Evolutionary conservation across 805 yeast genomes (phyloP).

Genomic region (Wickerhamomyces hampshirensis): DNA sequence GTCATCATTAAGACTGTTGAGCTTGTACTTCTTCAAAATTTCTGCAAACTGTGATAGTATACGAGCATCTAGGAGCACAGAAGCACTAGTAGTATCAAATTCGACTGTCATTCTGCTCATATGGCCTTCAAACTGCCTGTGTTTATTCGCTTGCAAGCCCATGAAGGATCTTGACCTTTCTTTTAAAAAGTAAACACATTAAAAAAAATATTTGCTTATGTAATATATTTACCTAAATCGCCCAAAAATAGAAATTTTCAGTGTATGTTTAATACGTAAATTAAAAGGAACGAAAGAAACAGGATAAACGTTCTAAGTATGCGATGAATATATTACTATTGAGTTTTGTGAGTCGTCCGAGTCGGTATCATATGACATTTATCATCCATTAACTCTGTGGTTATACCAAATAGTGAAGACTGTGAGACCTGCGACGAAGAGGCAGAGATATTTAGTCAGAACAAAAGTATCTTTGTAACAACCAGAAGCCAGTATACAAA

Average conservation of each 20-base stretch:
- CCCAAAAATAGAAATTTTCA: no score
- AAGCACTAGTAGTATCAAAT: not conserved
- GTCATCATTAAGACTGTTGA: constrained; percentile 28
- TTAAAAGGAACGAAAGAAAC: no score
- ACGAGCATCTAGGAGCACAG: constrained; percentile 16
- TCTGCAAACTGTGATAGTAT: constrained; percentile 32
- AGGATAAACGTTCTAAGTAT: no score
- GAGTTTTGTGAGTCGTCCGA: no score
- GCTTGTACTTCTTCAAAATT: constrained; percentile 32
- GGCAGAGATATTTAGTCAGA: constrained; percentile 20
- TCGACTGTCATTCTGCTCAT: not conserved
- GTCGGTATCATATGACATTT: no score
- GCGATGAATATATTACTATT: no score
- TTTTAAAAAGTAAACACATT: no score
- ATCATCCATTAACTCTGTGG: constrained; percentile 5
- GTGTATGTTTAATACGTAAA: no score
- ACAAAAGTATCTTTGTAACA: constrained; percentile 46
- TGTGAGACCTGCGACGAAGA: constrained; percentile 6
- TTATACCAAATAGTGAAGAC: constrained; percentile 16
- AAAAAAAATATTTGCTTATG: no score
- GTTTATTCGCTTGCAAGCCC: no score
- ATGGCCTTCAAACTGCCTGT: not conserved
- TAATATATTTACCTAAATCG: no score
- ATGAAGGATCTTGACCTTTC: no score
- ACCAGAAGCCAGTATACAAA: constrained; percentile 38